Base-by-base conservation (phyloP, 345 rosid genomes). In the Gossypium herbaceum region DNA sequence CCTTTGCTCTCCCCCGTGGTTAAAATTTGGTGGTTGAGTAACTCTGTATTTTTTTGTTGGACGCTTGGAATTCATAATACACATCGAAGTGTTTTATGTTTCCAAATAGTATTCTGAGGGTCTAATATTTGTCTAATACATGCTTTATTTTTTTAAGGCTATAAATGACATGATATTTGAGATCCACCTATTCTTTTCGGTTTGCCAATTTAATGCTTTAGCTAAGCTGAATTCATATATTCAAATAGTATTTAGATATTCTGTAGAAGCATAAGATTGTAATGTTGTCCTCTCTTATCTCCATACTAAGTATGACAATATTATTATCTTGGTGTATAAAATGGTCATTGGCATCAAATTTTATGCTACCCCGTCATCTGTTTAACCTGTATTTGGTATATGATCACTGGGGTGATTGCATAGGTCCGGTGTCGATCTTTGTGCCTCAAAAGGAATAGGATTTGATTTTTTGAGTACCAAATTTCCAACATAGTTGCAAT, bases 41-140 rank as follows among this genome's bases (percentile, higher is more conserved):
- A 68, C 57, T 61, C 61, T 83, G 78, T 79, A 79, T 41, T 59
- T 56, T 41, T 44, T 22, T 59, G 20, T 68, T 63, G 45, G 52
- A 5, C 9, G n/a, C 51, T 44, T 72, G 84, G 85, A 81, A 59
- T 29, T 73, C 78, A 74, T 79, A 76, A 72, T 72, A 78, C 84
- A 60, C 79, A 66, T 55, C 62, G 11, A 59, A 76, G 61, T 75
- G 82, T 81, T 77, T 59, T 68, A 69, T 84, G 85, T 45, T 69
- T 81, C 75, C 77, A 39, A 56, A 20, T 56, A 9, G 62, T 44
- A 75, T 72, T 78, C 64, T 77, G 76, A 80, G 58, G 50, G 79
- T 54, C 77, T 73, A 78, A 70, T 73, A 69, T 73, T 68, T 63
- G 68, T 73, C 56, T 64, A 20, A 64, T 78, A 59, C 56, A 56